Evolutionary conservation across 177 flowering plant genomes (phyloP).

Genomic region (Tripterygium wilfordii): DNA sequence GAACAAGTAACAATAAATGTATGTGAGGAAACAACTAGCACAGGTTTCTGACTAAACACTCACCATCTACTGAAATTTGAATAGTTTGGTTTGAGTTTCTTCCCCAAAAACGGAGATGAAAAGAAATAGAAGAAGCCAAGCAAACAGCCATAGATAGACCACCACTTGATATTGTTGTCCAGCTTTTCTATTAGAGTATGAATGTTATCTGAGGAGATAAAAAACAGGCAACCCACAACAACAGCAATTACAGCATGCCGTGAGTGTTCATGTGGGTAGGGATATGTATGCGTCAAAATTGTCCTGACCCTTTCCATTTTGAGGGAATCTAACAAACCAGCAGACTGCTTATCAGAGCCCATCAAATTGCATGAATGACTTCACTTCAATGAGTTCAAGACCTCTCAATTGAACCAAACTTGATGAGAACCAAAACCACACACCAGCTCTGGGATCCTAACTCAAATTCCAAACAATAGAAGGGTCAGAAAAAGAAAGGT

Average conservation of each 20-base stretch:
- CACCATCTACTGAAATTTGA: slow-evolving; percentile 93
- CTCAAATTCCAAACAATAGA: not conserved
- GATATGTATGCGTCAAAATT: slow-evolving; percentile 68
- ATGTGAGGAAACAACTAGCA: not conserved
- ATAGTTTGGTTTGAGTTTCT: slow-evolving; percentile 92
- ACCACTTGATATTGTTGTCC: slow-evolving; percentile 91
- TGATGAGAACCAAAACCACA: slow-evolving; percentile 9
- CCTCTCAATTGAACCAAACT: slow-evolving; percentile 8
- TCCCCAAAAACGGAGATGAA: slow-evolving; percentile 91
- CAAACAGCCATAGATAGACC: slow-evolving; percentile 96
- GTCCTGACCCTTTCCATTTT: slow-evolving; percentile 91
- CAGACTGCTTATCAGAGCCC: slow-evolving; percentile 40
- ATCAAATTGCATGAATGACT: no score
- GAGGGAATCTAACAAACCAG: slow-evolving; percentile 55
- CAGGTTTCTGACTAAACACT: slow-evolving; percentile 10
- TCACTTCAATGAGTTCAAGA: slow-evolving; percentile 7
- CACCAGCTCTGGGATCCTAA: slow-evolving; percentile 16
- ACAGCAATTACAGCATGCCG: slow-evolving; percentile 93
- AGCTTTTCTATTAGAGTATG: slow-evolving; percentile 78
- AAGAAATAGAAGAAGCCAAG: slow-evolving; percentile 98
- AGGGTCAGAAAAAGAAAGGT: not conserved
- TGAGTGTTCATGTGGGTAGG: slow-evolving; percentile 97
- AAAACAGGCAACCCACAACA: slow-evolving; percentile 82
- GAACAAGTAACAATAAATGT: not conserved
- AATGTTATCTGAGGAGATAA: slow-evolving; percentile 93